A percentile compares a stretch with the other conserved stretches of the same genome.
Evolutionary conservation across 2,329 filamentous ascomycete genomes (phyloP).

Genomic region (Colletotrichum trifolii): DNA sequence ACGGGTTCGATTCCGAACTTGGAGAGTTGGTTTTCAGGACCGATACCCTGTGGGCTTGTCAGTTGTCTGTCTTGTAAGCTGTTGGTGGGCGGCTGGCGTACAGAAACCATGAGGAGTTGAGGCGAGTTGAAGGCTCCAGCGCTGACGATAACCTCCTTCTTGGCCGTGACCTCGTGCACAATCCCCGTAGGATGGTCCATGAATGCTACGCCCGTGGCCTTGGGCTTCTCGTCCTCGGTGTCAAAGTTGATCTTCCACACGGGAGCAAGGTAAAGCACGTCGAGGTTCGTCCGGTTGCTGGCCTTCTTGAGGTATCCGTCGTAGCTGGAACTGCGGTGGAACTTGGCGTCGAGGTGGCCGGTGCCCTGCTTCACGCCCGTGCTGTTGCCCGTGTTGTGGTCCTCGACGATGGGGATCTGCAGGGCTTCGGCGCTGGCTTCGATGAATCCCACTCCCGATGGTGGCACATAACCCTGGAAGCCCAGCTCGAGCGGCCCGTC

Average conservation of each 20-base stretch:
- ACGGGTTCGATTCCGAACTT: slow-evolving; percentile 40
- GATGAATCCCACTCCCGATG: slow-evolving; percentile 43
- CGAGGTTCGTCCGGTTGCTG: slow-evolving; percentile 37
- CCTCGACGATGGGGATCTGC: slow-evolving; percentile 40
- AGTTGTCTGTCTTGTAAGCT: background rate
- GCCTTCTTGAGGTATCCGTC: slow-evolving; percentile 41
- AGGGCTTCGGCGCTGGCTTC: slow-evolving; percentile 38
- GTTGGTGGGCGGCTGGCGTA: background rate
- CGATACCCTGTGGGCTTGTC: slow-evolving; percentile 35
- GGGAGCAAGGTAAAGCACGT: slow-evolving; percentile 41
- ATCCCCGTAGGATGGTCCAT: slow-evolving; percentile 40
- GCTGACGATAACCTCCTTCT: slow-evolving; percentile 35
- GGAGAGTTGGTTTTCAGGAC: slow-evolving; percentile 36
- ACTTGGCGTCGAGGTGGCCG: slow-evolving; percentile 39
- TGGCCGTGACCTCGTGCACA: slow-evolving; percentile 35
- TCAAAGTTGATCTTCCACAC: slow-evolving; percentile 39
- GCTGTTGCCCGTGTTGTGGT: slow-evolving; percentile 42
- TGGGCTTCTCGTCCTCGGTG: slow-evolving; percentile 35
- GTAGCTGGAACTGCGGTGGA: slow-evolving; percentile 42
- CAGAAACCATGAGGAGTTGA: slow-evolving; percentile 37
- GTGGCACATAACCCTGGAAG: slow-evolving; percentile 44
- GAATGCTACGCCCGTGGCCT: slow-evolving; percentile 40
- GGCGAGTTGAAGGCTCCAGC: slow-evolving; percentile 37
- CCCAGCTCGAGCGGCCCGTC: slow-evolving; percentile 42
- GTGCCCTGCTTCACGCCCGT: slow-evolving; percentile 44